A percentile compares a stretch with the other conserved stretches of the same genome.
These are phyloP conservation scores for Termitomyces sp. DNA, from an alignment of 768 basidiomycete species.

Conservation along the genomic window DNA sequence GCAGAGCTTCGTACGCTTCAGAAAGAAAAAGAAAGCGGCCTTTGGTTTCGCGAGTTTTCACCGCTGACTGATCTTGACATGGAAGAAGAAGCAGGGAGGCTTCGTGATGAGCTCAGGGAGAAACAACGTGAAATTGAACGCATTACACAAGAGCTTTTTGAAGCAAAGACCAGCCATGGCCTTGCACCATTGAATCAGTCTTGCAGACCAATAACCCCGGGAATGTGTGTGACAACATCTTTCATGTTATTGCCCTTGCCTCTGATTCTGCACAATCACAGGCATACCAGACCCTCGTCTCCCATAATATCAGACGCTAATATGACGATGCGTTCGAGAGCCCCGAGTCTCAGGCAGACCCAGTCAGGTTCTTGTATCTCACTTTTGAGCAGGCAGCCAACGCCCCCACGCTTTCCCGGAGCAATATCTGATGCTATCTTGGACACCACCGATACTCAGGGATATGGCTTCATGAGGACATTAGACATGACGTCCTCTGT, in stretches of 20 bases:
- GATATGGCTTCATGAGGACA: neutral
- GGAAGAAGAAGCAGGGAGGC: slow-evolving; percentile 20
- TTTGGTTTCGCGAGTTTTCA: slow-evolving; percentile 19
- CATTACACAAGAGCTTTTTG: slow-evolving; percentile 20
- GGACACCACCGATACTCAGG: neutral
- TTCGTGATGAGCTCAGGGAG: slow-evolving; percentile 21
- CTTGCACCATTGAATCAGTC: neutral
- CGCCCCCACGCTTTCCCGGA: slow-evolving; percentile 34
- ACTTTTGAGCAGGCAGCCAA: slow-evolving; percentile 41
- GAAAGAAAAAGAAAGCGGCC: slow-evolving; percentile 17
- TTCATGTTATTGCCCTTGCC: neutral
- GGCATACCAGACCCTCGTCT: slow-evolving; percentile 4
- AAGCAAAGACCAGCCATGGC: slow-evolving; percentile 1
- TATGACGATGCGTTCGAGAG: slow-evolving; percentile 1
- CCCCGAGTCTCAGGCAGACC: slow-evolving; percentile 26
- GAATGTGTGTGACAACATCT: neutral
- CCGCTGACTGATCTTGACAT: slow-evolving; percentile 30
- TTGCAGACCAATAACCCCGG: slow-evolving; percentile 5
- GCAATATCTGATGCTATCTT: neutral
- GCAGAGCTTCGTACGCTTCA: slow-evolving; percentile 21
- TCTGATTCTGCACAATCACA: neutral
- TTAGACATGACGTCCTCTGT: neutral
- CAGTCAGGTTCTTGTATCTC: slow-evolving; percentile 45
- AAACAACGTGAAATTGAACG: slow-evolving; percentile 23
- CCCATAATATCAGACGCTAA: slow-evolving; percentile 4